Percentiles rank a stretch among this genome's conserved stretches.
These are phyloP conservation scores for Leucoagaricus sp. DNA, from an alignment of 1,284 basidiomycete genomes.

Conservation along the genomic window DNA sequence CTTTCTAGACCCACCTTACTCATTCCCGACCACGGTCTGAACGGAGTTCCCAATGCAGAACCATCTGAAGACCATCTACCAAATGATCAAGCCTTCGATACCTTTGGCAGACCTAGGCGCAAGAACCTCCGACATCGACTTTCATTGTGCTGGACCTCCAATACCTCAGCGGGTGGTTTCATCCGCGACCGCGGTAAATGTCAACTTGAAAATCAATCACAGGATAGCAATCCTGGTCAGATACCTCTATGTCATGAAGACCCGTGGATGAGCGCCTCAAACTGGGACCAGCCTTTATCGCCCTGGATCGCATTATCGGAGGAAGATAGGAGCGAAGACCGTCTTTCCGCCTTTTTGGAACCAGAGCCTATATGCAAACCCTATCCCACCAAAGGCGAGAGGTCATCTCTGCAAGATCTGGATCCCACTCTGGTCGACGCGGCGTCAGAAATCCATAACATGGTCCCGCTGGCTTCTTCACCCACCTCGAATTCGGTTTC, in stretches of 20 bases:
- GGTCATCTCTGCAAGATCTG: background rate
- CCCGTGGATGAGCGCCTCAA: conserved; percentile 3
- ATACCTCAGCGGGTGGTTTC: conserved; percentile 1
- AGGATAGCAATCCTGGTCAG: background rate
- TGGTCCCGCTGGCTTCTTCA: background rate
- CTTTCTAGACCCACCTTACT: conserved; percentile 3
- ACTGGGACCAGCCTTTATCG: background rate
- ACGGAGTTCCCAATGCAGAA: background rate
- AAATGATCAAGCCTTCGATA: background rate
- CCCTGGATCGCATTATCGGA: background rate
- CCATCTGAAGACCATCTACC: background rate
- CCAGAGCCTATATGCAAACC: background rate
- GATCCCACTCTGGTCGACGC: background rate
- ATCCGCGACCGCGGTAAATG: background rate
- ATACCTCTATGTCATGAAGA: background rate
- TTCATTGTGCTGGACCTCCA: conserved; percentile 2
- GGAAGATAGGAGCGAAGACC: background rate
- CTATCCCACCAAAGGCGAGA: background rate
- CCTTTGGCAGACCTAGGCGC: background rate
- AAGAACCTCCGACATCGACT: background rate
- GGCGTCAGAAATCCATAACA: background rate
- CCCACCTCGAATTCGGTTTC: background rate
- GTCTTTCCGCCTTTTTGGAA: background rate
- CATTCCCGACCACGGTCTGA: background rate
- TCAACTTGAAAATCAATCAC: background rate